Conservation (phyloP, 208 protist species). For the Endotrypanum monterogeii region DNA sequence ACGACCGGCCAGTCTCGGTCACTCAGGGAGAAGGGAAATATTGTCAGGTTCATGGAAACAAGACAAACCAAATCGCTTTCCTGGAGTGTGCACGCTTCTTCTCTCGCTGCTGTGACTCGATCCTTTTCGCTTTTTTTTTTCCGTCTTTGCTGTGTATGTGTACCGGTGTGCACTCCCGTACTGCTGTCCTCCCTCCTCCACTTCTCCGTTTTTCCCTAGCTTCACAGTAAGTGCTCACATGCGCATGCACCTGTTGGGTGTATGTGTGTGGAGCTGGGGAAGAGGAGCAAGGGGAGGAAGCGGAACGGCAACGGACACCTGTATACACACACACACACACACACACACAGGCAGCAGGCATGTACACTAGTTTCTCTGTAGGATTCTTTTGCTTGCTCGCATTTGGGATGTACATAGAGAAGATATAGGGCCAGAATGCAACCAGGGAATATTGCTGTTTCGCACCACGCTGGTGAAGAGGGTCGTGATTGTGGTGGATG, state of each 20-base stretch:
- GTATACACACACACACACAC: background rate
- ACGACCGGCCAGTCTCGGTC: too few relatives aligned
- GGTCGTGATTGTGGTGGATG: background rate
- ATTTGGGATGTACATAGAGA: conserved; percentile 3
- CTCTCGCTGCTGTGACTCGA: conserved; percentile 6
- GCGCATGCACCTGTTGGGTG: background rate
- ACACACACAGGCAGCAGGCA: background rate
- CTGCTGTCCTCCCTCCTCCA: background rate
- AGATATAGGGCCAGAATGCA: background rate
- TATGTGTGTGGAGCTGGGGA: background rate
- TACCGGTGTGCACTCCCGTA: background rate
- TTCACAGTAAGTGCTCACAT: background rate
- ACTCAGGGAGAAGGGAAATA: background rate
- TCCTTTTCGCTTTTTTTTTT: conserved; percentile 3
- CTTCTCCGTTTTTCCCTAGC: too few relatives aligned
- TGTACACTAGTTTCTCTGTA: conserved; percentile 6
- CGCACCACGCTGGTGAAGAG: too few relatives aligned
- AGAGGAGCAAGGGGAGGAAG: background rate
- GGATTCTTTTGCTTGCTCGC: background rate
- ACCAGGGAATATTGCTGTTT: background rate
- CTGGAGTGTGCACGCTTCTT: background rate
- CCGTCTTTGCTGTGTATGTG: background rate
- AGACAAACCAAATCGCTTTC: background rate
- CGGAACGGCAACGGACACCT: background rate
- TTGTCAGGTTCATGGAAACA: background rate